Evolutionary conservation across 176 grass and related monocot species (phyloP), one percentile per base, ranked within the genome.

Genomic region (Secale cereale): DNA sequence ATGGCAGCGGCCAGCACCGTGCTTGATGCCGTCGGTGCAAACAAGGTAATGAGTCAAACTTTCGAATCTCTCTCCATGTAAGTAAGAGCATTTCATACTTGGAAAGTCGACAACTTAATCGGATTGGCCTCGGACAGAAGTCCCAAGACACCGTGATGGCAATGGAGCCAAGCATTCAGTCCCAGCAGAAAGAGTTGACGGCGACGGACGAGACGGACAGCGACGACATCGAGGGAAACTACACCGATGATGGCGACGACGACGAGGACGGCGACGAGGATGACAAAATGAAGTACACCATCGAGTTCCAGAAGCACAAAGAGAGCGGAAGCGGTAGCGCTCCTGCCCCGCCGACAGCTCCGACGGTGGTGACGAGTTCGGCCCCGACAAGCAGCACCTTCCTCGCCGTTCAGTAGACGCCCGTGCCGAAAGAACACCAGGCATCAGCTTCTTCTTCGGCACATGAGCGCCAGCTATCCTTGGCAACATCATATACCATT

Each of bases 391-490:
- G 62, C 87, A 89, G 78, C 78, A 81, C 78, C 79, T 90, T 82
- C 83, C 72, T 86, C 70, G 83, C 83, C 2, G 83, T 90, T 78
- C 83, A 90, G 83, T 90, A 90, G 78, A 64, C 62, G 45, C 72
- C 23, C 64, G 31, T 70, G 65, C 63, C 64, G 11, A 25, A 76
- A 78, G 83, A 61, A 71, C 39, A 65, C n/a, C 68, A 87, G 29
- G 52, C 67, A 69, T 74, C 80, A 5, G 26, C 74, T 8, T 30
- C 45, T 48, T 87, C 70, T 48, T 83, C 68, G 60, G 76, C 65
- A 25, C 89, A 80, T 83, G 72, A 68, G 46, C 67, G 15, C 27
- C 67, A 11, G 43, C n/a, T 35, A 64, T 25, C 77, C 35, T 29
- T 45, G 46, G 46, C 68, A 74, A 27, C 28, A 76, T 30, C 46